Evolutionary conservation across 768 basidiomycete genomes (phyloP), one percentile per base, ranked within the genome.

Genomic region (Phlebiopsis gigantea): DNA sequence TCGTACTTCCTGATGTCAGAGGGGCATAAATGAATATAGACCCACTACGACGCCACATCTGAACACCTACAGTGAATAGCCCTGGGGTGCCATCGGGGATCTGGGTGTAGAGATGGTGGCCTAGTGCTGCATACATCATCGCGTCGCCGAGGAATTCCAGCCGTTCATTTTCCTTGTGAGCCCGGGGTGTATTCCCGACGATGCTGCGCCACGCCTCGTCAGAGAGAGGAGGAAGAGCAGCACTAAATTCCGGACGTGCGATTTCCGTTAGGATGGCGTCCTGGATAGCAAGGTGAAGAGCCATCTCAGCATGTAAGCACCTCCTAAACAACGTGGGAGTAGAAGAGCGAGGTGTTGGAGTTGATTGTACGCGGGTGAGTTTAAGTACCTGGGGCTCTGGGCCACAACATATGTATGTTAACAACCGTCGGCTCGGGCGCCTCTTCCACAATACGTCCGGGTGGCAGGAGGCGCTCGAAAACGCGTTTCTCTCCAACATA

Each of bases 101-200:
- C 51, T 65, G 62, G 17, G 63, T 64, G 56, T 72, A 75, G 1
- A 80, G 69, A 54, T 70, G 69, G 43, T 72, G 67, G 10, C 74
- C 73, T 17, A 79, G 65, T 28, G 70, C 66, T 56, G 74, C 71
- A 58, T 76, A 71, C 69, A 79, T 77, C 53, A 76, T 65, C 26
- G 76, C 73, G 54, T 79, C 78, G 4, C 78, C 79, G 12, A 79
- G 60, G 62, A 77, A 79, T 62, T 80, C 79, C 46, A 78, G 56
- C 25, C 77, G 69, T 31, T 79, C 73, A 62, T 72, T 71, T 53
- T 65, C 64, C 3, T 49, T 43, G 8, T 26, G 22, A 0, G 61
- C 39, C 17, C 54, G 39, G 12, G 26, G 47, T 15, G 59, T 53
- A n/a, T 8, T 14, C 4, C 19, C 46, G 26, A 66, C 52, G n/a